Evolutionary conservation across 495 filamentous ascomycete genomes (phyloP), one percentile per base, ranked within the genome.

Genomic region (Penicillium paxilli): DNA sequence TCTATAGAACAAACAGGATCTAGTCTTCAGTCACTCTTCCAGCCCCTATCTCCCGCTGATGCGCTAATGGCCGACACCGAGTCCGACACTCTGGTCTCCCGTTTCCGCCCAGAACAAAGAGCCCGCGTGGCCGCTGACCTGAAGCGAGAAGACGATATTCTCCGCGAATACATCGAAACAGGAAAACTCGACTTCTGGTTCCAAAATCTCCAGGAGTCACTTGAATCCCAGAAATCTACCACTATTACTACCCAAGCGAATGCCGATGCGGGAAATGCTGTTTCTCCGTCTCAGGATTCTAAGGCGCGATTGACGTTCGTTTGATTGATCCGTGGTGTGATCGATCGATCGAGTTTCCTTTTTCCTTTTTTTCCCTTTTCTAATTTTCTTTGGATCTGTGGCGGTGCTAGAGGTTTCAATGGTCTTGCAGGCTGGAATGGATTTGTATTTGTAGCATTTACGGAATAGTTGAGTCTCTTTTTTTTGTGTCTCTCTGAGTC

Each of bases 141-240:
- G 25, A 57, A 74, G 32, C 73, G 66, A 53, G 87, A 90, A 57
- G 78, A 83, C 61, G 64, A 64, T 24, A 66, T 71, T 22, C 70
- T 89, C 16, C 61, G 66, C 9, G 62, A 71, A 22, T 78, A 76
- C 52, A 71, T 90, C 16, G 81, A 87, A 42, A 77, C 78, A 58
- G 75, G 82, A 14, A 76, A 82, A 30, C 71, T 89, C 22, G 83
- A 81, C 7, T 75, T 81, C 46, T 87, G 86, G 84, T 81, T 77
- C 45, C 78, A 78, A 47, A 75, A 80, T 47, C 71, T 83, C 22
- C 51, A 73, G 21, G 70, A 63, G 16, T 68, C 57, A 19, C 51
- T 63, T 21, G 51, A 54, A 30, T 53, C 57, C 24, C 40, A 46
- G n/a, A 16, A 41, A 12, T 47, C 55, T 3, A n/a, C n/a, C n/a